phyloP scores from a whole-genome alignment of 164 flowering plant genomes.

The Saururus chinensis region DNA sequence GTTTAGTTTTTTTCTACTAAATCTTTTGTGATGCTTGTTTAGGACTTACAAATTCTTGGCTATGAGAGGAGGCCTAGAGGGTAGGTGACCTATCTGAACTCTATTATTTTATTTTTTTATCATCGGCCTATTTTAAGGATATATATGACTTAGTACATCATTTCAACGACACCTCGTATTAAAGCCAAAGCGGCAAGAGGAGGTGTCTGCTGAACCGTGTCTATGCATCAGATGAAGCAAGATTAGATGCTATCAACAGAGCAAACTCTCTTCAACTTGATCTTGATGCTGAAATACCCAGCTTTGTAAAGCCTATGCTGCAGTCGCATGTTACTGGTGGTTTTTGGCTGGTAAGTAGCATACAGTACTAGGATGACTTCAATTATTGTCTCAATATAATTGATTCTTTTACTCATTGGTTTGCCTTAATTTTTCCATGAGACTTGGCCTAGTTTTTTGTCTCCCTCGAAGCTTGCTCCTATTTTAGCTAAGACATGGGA shows the following conservation, averaged over 20 bases:
- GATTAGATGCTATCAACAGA: slow-evolving; percentile 28
- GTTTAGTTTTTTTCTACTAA: background rate
- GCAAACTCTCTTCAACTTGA: slow-evolving; percentile 30
- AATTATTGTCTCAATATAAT: too few relatives aligned
- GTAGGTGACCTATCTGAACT: slow-evolving; percentile 8
- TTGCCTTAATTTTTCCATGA: too few relatives aligned
- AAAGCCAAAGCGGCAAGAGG: slow-evolving; percentile 14
- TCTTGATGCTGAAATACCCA: slow-evolving; percentile 35
- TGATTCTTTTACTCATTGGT: too few relatives aligned
- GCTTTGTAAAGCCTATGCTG: slow-evolving; percentile 60
- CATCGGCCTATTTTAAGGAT: background rate
- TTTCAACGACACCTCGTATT: background rate
- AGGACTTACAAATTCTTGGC: slow-evolving; percentile 8
- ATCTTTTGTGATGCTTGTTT: background rate
- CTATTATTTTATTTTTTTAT: background rate
- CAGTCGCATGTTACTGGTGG: slow-evolving; percentile 64
- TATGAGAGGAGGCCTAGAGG: slow-evolving; percentile 14
- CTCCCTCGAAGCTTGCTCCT: too few relatives aligned
- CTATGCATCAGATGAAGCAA: slow-evolving; percentile 35
- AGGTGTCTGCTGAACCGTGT: slow-evolving; percentile 28
- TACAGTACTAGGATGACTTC: too few relatives aligned
- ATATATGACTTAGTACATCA: background rate
- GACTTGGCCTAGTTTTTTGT: too few relatives aligned
- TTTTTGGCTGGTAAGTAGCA: slow-evolving; percentile 66
- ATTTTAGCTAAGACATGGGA: too few relatives aligned